Conservation (phyloP, 257 asterid genomes). For the Jasminum sambac region DNA sequence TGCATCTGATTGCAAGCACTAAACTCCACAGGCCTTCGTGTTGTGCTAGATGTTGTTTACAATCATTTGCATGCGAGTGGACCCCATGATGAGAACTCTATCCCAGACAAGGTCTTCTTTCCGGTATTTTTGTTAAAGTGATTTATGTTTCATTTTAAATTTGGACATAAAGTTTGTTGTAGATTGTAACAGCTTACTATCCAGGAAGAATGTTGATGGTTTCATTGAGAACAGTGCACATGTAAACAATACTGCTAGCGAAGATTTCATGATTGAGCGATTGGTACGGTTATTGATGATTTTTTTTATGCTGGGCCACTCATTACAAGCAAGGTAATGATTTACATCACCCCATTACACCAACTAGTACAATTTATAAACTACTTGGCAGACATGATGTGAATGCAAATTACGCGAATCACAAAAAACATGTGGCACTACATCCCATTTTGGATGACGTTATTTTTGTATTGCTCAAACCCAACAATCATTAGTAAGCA, state of each 20-base stretch:
- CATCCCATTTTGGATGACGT: neutral
- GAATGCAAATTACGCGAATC: too few species aligned
- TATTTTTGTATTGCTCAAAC: neutral
- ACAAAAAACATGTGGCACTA: too few species aligned
- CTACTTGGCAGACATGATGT: too few species aligned
- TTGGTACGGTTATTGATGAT: slow-evolving; percentile 82
- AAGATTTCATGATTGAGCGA: slow-evolving; percentile 93
- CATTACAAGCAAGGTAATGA: slow-evolving; percentile 78
- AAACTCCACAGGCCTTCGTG: slow-evolving; percentile 76
- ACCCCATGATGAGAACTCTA: slow-evolving; percentile 63
- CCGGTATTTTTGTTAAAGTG: neutral
- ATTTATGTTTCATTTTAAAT: slow-evolving; percentile 13
- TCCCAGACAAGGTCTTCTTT: slow-evolving; percentile 74
- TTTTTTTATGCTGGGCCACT: slow-evolving; percentile 80
- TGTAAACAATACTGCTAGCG: slow-evolving; percentile 92
- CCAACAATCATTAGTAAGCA: slow-evolving; percentile 10
- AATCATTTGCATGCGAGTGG: slow-evolving; percentile 93
- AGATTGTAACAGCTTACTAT: slow-evolving; percentile 98
- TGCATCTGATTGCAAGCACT: slow-evolving; percentile 67
- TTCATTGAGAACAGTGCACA: slow-evolving; percentile 82
- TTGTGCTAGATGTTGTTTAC: slow-evolving; percentile 89
- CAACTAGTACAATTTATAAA: too few species aligned
- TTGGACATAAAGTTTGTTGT: slow-evolving; percentile 32
- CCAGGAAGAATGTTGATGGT: slow-evolving; percentile 81
- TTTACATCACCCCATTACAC: slow-evolving; percentile 5